Base-by-base conservation (phyloP, 2,329 filamentous ascomycete genomes). In the Pezicula neosporulosa region DNA sequence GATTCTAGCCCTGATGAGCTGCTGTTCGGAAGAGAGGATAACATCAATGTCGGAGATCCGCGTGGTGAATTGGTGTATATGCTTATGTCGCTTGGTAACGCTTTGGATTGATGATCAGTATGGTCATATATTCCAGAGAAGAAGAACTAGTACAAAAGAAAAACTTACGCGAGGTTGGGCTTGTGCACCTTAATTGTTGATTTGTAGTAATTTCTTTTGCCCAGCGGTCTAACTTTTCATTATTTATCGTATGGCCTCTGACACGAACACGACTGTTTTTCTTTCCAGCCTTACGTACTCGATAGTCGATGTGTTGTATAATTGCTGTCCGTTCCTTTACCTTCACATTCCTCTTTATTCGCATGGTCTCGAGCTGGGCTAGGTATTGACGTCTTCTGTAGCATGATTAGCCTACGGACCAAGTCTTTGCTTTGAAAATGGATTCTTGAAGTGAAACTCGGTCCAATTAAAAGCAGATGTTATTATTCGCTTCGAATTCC, bases 1-100 rank as follows among this genome's bases (percentile, higher is more conserved):
- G 27, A 45, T 38, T 37, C 24, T 28, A 19, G 24, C 8, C 12
- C 28, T 47, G 35, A 35, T 36, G 3, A 18, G 48, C 44, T 47
- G 43, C 47, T n/a, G 27, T 49, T n/a, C 21, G 24, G 45, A 44
- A 21, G 27, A 39, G 6, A 8, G 16, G 47, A 21, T 39, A 46
- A 35, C 41, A 35, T 28, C 18, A 24, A 15, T 30, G 42, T 44
- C 42, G 44, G 33, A 47, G 47, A 36, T 15, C 36, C 48, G 30
- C 6, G 41, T 24, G 24, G n/a, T 43, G 56, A 56, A 18, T 51
- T 50, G 27, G 53, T 58, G 16, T 50, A 44, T 45, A 58, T 54
- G 47, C 56, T 58, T 15, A 58, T 51, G 35, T 36, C 28, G 33
- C 53, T 56, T 49, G 49, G 49, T 33, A 56, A 41, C n/a, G 56